These are phyloP conservation scores for Phyllostachys edulis DNA, from an alignment of 176 grass and related monocot genomes.

Conservation along the genomic window DNA sequence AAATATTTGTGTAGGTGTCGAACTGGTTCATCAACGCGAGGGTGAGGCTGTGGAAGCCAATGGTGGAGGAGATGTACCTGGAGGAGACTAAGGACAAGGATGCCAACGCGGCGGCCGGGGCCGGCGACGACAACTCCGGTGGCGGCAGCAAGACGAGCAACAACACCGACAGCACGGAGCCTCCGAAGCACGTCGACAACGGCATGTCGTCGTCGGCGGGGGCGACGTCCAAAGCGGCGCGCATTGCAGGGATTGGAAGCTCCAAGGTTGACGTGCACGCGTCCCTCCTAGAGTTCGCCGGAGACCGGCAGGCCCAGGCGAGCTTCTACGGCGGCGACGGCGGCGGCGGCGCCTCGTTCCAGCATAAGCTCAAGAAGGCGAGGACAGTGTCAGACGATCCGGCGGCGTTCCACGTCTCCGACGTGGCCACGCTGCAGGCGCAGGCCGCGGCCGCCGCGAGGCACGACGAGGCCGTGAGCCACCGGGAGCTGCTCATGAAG, in stretches of 20 bases:
- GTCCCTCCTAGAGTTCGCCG: conserved; percentile 27
- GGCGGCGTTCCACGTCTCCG: conserved; percentile 4
- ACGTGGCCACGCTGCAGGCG: conserved; percentile 34
- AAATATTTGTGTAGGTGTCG: conserved; percentile 53
- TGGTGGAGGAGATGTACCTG: conserved; percentile 94
- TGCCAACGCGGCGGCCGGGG: neutral
- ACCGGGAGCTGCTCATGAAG: conserved; percentile 79
- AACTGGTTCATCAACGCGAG: conserved; percentile 73
- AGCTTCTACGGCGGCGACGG: conserved; percentile 2
- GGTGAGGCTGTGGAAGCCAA: conserved; percentile 68
- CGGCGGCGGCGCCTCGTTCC: conserved; percentile 9
- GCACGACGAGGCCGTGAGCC: conserved; percentile 48
- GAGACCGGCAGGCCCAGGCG: neutral
- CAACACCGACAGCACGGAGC: neutral
- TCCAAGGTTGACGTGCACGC: conserved; percentile 15
- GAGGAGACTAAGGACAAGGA: conserved; percentile 74
- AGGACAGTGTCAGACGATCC: conserved; percentile 29
- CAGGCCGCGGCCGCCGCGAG: conserved; percentile 33
- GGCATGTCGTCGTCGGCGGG: neutral
- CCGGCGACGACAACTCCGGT: conserved; percentile 38
- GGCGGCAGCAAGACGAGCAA: conserved; percentile 36
- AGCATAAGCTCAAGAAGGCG: conserved; percentile 48
- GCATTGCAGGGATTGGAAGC: neutral
- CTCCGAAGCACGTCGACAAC: conserved; percentile 20
- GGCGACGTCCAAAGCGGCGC: neutral